A percentile compares a stretch with the other conserved stretches of the same genome.
Conservation (phyloP, 2,329 filamentous ascomycete species). For the Clarireedia homoeocarpa region DNA sequence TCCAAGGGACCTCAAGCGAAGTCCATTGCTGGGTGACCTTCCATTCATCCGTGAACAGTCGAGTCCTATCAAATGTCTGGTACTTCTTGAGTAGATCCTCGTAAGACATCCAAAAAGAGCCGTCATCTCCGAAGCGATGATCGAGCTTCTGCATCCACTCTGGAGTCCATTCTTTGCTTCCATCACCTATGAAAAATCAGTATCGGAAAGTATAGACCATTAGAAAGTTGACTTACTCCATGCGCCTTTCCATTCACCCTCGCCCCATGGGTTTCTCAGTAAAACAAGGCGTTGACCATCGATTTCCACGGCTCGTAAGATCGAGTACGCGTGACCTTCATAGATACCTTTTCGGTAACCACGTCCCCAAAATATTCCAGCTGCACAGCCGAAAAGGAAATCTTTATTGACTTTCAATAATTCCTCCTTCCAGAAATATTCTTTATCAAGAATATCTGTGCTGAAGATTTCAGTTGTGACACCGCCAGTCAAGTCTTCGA, state of each 20-base stretch:
- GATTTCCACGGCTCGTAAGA: slow-evolving; percentile 44
- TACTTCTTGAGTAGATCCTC: slow-evolving; percentile 53
- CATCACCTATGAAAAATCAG: background rate
- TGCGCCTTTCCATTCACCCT: slow-evolving; percentile 50
- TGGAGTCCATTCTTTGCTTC: slow-evolving; percentile 47
- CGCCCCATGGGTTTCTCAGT: slow-evolving; percentile 46
- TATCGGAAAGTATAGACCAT: background rate
- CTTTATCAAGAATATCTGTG: slow-evolving; percentile 65
- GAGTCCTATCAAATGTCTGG: slow-evolving; percentile 48
- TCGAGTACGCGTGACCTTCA: slow-evolving; percentile 48
- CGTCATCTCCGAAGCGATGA: slow-evolving; percentile 52
- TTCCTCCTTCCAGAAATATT: slow-evolving; percentile 76
- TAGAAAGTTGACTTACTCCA: slow-evolving; percentile 32
- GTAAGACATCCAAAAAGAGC: slow-evolving; percentile 54
- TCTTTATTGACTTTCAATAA: slow-evolving; percentile 72
- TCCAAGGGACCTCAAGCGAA: slow-evolving; percentile 52
- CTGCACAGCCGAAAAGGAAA: slow-evolving; percentile 57
- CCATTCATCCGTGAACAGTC: slow-evolving; percentile 45
- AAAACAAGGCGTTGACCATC: slow-evolving; percentile 45
- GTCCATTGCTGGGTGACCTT: slow-evolving; percentile 51
- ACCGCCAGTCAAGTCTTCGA: slow-evolving; percentile 56
- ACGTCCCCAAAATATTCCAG: slow-evolving; percentile 34
- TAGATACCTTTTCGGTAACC: slow-evolving; percentile 42
- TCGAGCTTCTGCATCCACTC: slow-evolving; percentile 47
- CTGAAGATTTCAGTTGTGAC: slow-evolving; percentile 61